Base-by-base conservation (phyloP, 2,329 filamentous ascomycete species). In the Orbilia oligospora region DNA sequence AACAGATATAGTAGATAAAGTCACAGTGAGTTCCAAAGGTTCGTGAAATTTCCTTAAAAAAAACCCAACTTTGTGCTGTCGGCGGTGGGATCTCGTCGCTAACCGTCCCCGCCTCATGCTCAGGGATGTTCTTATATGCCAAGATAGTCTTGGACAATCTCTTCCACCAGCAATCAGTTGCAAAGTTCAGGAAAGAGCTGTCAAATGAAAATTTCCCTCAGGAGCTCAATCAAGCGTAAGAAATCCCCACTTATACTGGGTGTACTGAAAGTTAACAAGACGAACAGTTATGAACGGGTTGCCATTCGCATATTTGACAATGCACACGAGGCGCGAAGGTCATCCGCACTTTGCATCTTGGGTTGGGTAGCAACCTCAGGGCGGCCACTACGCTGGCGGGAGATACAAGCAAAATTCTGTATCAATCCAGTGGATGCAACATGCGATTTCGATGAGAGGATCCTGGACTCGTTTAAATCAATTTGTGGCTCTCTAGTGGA, bases 141-240 rank as follows among this genome's bases (percentile, higher is more conserved):
- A 82, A 80, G 38, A 38, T 82, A n/a, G 81, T 82, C 16, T 49
- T 81, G 36, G 68, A 80, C 20, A 81, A 82, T 24, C 80, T 82
- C 9, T 51, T 79, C 8, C 20, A 41, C 5, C 81, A 81, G 68
- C 27, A 30, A n/a, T 68, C 65, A 0, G 6, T 9, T 8, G 58
- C 49, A 18, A 85, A 80, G 10, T 53, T 82, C 51, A 71, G 80
- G 24, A 14, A 73, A 9, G 81, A 81, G 38, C 61, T 81, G 0
- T 3, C 36, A 9, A 16, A 64, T 18, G 72, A 76, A 2, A 81
- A 78, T 16, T 81, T 81, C 46, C 81, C 79, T 3, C 44, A 51
- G 5, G 76, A 61, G 20, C 44, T 81, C n/a, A 24, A 80, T 5
- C 49, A 66, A 30, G 81, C 80, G 80, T 81, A 73, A 2, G 73